These are phyloP conservation scores for Populus hybrid DNA, from an alignment of 441 rosid species.

Conservation along the genomic window DNA sequence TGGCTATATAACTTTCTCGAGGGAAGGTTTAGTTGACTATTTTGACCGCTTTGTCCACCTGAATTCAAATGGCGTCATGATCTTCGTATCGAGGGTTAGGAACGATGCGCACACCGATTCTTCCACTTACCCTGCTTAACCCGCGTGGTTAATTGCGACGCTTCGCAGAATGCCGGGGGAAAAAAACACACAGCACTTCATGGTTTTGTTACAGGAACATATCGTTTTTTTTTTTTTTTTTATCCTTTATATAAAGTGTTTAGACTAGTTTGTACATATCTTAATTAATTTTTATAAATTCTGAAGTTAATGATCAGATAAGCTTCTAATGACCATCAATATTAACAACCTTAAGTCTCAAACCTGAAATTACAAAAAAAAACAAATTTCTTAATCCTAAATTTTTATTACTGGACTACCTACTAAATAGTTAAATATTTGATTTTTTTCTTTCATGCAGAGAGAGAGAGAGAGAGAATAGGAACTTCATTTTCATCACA, in stretches of 20 bases:
- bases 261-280: fast-evolving
- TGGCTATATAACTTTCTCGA: constrained; percentile 23
- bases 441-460: too few species aligned
- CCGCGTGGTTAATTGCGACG: not conserved
- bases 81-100: not conserved
- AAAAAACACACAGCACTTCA: too few species aligned
- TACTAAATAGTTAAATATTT: too few species aligned
- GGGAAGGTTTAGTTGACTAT: constrained; percentile 19
- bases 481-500: not conserved
- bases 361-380: fast-evolving
- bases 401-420: too few species aligned
- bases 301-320: fast-evolving
- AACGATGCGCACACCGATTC: not conserved
- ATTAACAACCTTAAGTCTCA: fast-evolving
- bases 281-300: fast-evolving
- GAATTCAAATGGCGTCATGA: not conserved
- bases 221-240: fast-evolving
- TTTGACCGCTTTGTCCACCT: constrained; percentile 8
- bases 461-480: too few species aligned
- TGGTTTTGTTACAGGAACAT: not conserved
- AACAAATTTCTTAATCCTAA: too few species aligned
- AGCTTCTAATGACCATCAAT: fast-evolving
- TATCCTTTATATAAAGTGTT: too few species aligned
- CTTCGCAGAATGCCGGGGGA: too few species aligned
- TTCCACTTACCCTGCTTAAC: not conserved